Evolutionary conservation across 108 stramenopile species (phyloP), one percentile per base, ranked within the genome.

Genomic region (Schizochytrium sp.): DNA sequence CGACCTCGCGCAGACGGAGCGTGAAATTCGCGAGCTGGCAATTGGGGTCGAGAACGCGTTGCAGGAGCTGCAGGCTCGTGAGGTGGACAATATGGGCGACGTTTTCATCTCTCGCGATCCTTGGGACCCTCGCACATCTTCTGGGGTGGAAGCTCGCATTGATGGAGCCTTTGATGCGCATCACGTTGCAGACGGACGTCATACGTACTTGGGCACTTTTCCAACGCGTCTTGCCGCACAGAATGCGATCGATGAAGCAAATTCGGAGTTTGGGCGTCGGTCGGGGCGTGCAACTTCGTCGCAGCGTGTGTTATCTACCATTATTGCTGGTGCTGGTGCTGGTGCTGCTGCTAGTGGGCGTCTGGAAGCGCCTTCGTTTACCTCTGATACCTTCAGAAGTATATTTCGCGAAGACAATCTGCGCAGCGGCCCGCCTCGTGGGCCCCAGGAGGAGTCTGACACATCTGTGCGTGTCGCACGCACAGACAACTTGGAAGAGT

Each of bases 131-230:
- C 45, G 51, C 18, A 1, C 76, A 16, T 43, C n/a, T 6, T 83
- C 76, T 0, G 51, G 12, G n/a, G 51, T 53, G 76, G 45, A 47
- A 23, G 51, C 25, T 12, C 45, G 76, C n/a, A 47, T 83, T 34
- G 76, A 83, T 34, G 76, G 76, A 6, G n/a, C 25, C 45, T 83
- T 83, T 83, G 76, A 83, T 34, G 76, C 76, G n/a, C 76, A 83
- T 83, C 51, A 53, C 51, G 76, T 83, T 18, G 51, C n/a, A 8
- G 45, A 23, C 18, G 76, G 76, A 8, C 57, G 18, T 23, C 87
- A 87, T 58, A 23, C n/a, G 14, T 58, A 87, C 34, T 4, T 58
- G n/a, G 57, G 57, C 5, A 3, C 4, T 18, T 69, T 41, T 41
- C 14, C 63, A 0, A 69, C 63, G 41, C 63, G 63, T 8, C 10